Conservation (phyloP, 192 early-diverging fungal species). For the Coemansia sp. region DNA sequence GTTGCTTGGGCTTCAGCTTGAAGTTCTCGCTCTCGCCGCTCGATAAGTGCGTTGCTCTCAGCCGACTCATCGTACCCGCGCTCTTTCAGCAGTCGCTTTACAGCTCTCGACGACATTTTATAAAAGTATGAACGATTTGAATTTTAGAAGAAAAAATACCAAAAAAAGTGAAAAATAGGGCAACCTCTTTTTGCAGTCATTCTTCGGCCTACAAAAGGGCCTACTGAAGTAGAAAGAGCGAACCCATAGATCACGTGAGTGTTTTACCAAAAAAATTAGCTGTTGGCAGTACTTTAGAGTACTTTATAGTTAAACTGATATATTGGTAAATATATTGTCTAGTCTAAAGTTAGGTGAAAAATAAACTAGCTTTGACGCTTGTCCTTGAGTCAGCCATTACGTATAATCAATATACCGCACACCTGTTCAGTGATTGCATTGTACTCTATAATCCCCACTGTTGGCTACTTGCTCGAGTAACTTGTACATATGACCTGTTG, state of each 20-base stretch:
- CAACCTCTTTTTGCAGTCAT: not conserved
- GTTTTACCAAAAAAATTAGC: too few species aligned
- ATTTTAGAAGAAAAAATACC: not conserved
- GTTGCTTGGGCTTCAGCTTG: not conserved
- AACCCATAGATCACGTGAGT: not conserved
- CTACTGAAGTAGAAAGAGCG: not conserved
- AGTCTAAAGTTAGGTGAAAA: not conserved
- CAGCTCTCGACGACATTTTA: conserved; percentile 55
- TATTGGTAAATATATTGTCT: not conserved
- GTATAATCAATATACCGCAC: not conserved
- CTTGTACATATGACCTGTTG: not conserved
- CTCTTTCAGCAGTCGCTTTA: conserved; percentile 43
- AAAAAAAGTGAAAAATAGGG: not conserved
- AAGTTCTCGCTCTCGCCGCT: conserved; percentile 16
- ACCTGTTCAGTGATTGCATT: too few species aligned
- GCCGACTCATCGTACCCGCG: conserved; percentile 53
- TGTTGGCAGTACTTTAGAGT: too few species aligned
- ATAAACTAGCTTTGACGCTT: not conserved
- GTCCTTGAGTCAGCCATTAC: not conserved
- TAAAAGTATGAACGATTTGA: not conserved
- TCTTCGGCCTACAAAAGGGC: not conserved
- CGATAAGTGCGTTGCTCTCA: conserved; percentile 32
- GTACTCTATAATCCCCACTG: too few species aligned
- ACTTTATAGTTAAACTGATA: not conserved
- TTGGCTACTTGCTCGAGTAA: too few species aligned